A percentile compares a stretch with the other conserved stretches of the same genome.
These are phyloP conservation scores for Sphaerosporella brunnea DNA, from an alignment of 495 filamentous ascomycete genomes.

Conservation along the genomic window DNA sequence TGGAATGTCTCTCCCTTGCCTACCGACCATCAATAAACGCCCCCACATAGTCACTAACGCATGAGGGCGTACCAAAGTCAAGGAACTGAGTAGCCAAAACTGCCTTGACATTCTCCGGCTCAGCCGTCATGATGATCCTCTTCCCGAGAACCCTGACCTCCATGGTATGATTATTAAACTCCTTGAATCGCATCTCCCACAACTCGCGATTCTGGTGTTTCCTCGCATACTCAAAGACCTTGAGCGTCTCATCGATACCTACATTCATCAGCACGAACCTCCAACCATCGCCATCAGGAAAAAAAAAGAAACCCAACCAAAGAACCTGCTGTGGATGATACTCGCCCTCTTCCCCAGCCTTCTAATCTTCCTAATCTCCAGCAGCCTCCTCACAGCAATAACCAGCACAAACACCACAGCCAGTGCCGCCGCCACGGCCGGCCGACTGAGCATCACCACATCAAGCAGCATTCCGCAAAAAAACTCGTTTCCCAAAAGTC, in stretches of 20 bases:
- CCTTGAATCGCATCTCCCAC: conserved; percentile 38
- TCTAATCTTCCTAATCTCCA: conserved; percentile 30
- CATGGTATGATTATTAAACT: conserved; percentile 34
- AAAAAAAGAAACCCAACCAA: background rate
- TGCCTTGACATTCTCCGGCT: conserved; percentile 53
- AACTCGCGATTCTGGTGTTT: conserved; percentile 37
- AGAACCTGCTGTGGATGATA: background rate
- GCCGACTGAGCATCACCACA: background rate
- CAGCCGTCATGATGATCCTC: conserved; percentile 46
- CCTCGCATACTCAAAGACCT: background rate
- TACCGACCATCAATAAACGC: background rate
- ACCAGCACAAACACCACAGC: conserved; percentile 4
- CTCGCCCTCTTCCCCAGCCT: conserved; percentile 29
- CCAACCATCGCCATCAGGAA: background rate
- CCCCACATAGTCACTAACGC: background rate
- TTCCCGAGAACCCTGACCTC: conserved; percentile 40
- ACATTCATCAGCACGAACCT: background rate
- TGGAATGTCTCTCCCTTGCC: conserved; percentile 28
- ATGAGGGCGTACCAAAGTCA: conserved; percentile 32
- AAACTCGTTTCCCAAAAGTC: background rate
- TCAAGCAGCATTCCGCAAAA: conserved; percentile 10
- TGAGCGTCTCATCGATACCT: conserved; percentile 1
- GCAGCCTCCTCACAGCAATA: too few relatives aligned
- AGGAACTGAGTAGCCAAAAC: conserved; percentile 63
- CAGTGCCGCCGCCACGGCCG: conserved; percentile 8